A percentile compares a stretch with the other conserved stretches of the same genome.
phyloP scores from a whole-genome alignment of 176 grass and related monocot genomes.

The Dendrocalamus sinicus region DNA sequence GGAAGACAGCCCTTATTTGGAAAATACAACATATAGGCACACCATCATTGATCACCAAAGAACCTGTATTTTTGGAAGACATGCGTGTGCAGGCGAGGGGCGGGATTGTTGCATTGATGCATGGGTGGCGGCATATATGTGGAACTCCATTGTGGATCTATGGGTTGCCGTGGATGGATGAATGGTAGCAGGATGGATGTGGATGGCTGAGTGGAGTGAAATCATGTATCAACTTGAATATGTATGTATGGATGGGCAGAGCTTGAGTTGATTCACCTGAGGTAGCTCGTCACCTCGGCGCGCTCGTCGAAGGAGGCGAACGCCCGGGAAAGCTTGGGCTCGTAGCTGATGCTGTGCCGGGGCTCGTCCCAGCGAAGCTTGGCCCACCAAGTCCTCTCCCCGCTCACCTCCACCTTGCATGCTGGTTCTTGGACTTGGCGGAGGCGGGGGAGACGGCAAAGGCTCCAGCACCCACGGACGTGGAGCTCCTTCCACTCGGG shows the following conservation, averaged over 20 bases:
- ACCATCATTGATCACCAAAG: no score
- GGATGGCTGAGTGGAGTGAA: neutral
- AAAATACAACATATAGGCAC: no score
- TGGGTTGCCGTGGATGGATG: no score
- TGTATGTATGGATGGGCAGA: neutral
- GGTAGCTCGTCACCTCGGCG: neutral
- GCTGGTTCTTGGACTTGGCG: no score
- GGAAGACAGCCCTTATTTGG: no score
- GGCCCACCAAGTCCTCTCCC: slow-evolving; percentile 17
- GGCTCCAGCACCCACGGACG: slow-evolving; percentile 16
- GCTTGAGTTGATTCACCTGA: slow-evolving; percentile 6
- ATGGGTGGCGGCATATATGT: no score
- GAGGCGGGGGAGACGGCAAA: neutral
- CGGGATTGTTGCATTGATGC: no score
- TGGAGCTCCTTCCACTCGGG: neutral
- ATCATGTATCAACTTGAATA: neutral
- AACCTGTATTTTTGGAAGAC: no score
- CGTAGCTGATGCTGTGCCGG: rapidly evolving
- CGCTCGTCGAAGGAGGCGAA: neutral
- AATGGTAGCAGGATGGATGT: no score
- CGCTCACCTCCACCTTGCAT: neutral
- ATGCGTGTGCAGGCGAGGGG: no score
- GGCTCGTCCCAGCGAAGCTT: neutral
- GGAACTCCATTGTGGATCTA: neutral
- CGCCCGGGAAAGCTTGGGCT: neutral